Percentiles rank a stretch among this genome's conserved stretches.
Evolutionary conservation across 2,329 filamentous ascomycete genomes (phyloP).

Genomic region (Epichloe gansuensis): DNA sequence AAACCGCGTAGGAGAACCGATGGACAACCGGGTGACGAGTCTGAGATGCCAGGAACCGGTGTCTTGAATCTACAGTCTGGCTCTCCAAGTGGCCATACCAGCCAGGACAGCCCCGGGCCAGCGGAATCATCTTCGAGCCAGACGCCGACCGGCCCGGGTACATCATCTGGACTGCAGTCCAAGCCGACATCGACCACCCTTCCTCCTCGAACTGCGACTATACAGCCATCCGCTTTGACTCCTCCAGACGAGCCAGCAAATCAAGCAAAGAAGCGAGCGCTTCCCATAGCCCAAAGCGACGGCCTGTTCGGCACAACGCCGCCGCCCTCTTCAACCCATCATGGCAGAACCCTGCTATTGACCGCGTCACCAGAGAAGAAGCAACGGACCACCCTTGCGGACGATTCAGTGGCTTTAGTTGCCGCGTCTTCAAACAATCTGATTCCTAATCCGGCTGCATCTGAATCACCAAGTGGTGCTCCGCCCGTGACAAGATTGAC

Average conservation of each 20-base stretch:
- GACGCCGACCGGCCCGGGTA: conserved; percentile 16
- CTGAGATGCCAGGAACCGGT: conserved; percentile 34
- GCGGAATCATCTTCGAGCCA: conserved; percentile 17
- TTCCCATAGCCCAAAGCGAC: conserved; percentile 12
- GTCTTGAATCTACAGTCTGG: conserved; percentile 33
- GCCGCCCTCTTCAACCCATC: conserved; percentile 15
- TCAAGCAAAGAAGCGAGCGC: conserved; percentile 31
- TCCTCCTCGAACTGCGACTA: conserved; percentile 27
- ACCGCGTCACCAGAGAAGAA: conserved; percentile 21
- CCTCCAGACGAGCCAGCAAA: conserved; percentile 40
- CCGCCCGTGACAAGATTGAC: background rate
- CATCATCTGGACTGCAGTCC: conserved; percentile 12
- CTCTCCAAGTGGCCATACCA: conserved; percentile 12
- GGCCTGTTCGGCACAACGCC: conserved; percentile 12
- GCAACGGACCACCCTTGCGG: conserved; percentile 19
- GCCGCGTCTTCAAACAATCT: background rate
- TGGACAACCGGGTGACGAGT: conserved; percentile 31
- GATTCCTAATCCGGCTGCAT: background rate
- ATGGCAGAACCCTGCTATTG: conserved; percentile 20
- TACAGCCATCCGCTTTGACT: conserved; percentile 35
- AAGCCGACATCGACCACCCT: conserved; percentile 22
- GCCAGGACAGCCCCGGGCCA: conserved; percentile 15
- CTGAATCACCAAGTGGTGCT: background rate
- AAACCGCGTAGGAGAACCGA: conserved; percentile 40
- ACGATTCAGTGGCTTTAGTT: conserved; percentile 5